Evolutionary conservation across 1,139 yeast genomes (phyloP).

Genomic region (Diutina mesorugosa): DNA sequence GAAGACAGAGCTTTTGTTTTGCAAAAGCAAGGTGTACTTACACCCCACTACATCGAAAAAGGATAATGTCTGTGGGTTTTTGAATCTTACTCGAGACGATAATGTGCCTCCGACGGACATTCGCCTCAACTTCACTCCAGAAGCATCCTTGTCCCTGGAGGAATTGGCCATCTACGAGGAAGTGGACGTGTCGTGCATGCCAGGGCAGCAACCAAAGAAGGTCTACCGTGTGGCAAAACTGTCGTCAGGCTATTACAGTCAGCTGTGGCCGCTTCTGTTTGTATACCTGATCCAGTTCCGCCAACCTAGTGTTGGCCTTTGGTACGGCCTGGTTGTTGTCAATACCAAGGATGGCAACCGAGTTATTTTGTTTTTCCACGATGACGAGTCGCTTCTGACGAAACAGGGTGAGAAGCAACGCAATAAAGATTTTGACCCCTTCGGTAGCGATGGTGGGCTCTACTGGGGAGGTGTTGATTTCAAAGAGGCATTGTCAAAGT

Average conservation of each 20-base stretch:
- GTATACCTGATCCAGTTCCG: slow-evolving; percentile 74
- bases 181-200: slow-evolving; percentile 31
- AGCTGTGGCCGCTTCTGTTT: slow-evolving; percentile 44
- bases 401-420: slow-evolving; percentile 43
- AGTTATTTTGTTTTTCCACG: slow-evolving; percentile 81
- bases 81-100: slow-evolving; percentile 37
- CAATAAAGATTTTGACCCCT: slow-evolving; percentile 63
- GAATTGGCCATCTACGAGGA: slow-evolving; percentile 37
- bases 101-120: slow-evolving; percentile 34
- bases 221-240: slow-evolving; percentile 15
- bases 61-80: slow-evolving; percentile 71
- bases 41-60: slow-evolving; percentile 66
- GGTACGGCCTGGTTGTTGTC: slow-evolving; percentile 79
- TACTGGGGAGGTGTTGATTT: slow-evolving; percentile 93
- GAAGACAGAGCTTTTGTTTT: slow-evolving; percentile 27
- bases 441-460: slow-evolving; percentile 45
- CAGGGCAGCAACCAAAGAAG: neutral
- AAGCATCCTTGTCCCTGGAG: slow-evolving; percentile 31
- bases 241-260: slow-evolving; percentile 49
- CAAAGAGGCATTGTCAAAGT: slow-evolving; percentile 35
- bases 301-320: slow-evolving; percentile 75
- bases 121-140: slow-evolving; percentile 68
- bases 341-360: slow-evolving; percentile 48
- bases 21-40: slow-evolving; percentile 60
- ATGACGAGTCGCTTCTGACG: slow-evolving; percentile 72